These are phyloP conservation scores for Pseudonitzschia multistriata DNA, from an alignment of 108 stramenopile genomes.

Conservation along the genomic window DNA sequence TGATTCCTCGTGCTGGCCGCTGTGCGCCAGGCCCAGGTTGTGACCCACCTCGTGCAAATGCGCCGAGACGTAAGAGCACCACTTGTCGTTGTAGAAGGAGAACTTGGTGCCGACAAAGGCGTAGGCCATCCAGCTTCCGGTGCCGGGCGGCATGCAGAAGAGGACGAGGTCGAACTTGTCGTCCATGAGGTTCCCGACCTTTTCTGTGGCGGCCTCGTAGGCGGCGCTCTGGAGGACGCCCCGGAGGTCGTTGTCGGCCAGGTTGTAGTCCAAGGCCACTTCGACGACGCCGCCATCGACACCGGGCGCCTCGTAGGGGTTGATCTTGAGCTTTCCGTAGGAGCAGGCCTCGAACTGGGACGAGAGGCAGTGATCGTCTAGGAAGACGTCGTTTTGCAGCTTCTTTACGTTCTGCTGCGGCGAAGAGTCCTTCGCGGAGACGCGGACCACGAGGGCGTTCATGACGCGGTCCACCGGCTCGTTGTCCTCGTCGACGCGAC, in stretches of 20 bases:
- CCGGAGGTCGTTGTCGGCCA: slow-evolving; percentile 15
- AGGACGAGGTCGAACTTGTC: slow-evolving; percentile 49
- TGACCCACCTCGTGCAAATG: slow-evolving; percentile 68
- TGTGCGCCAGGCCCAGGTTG: slow-evolving; percentile 54
- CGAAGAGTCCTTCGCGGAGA: neutral
- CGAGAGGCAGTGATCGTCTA: slow-evolving; percentile 37
- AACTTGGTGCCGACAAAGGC: slow-evolving; percentile 31
- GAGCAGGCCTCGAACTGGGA: slow-evolving; percentile 42
- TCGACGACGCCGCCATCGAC: neutral
- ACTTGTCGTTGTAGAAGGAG: slow-evolving; percentile 48
- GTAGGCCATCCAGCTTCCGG: slow-evolving; percentile 15
- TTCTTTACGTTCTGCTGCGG: neutral
- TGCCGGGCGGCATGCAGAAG: slow-evolving; percentile 54
- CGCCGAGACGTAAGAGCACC: slow-evolving; percentile 38
- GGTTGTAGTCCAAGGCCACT: slow-evolving; percentile 8
- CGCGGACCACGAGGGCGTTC: slow-evolving; percentile 5
- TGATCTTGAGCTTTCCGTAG: slow-evolving; percentile 34
- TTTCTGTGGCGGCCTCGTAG: neutral
- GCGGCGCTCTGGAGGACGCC: neutral
- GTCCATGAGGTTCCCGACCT: neutral
- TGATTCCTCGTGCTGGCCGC: slow-evolving; percentile 25
- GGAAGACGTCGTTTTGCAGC: neutral
- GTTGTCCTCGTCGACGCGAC: no score
- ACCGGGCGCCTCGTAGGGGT: neutral
- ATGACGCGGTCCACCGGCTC: neutral